phyloP scores from a whole-genome alignment of 495 filamentous ascomycete species.

The Delitschia confertaspora region DNA sequence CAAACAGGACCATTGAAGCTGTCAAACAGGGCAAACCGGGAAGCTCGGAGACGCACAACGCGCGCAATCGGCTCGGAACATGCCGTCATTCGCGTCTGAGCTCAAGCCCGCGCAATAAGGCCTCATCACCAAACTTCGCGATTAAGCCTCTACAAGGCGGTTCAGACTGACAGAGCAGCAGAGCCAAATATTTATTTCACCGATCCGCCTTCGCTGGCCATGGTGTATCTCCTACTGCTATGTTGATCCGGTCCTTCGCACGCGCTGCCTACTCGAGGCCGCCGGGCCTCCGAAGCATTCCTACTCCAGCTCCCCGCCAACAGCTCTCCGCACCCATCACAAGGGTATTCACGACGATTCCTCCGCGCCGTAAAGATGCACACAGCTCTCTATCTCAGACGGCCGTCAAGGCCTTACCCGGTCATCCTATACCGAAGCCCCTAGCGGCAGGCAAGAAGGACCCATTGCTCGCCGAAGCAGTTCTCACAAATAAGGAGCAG shows the following conservation, averaged over 20 bases:
- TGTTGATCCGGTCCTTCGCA: conserved; percentile 14
- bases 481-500: conserved; percentile 66
- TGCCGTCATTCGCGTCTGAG: no score
- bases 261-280: conserved; percentile 9
- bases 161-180: no score
- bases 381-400: conserved; percentile 12
- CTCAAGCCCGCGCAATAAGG: no score
- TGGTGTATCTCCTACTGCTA: conserved; percentile 1
- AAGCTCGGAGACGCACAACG: no score
- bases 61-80: no score
- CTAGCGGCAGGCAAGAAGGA: conserved; percentile 37
- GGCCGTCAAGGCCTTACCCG: conserved; percentile 24
- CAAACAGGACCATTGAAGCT: no score
- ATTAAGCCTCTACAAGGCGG: no score
- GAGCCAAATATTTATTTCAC: no score
- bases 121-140: no score
- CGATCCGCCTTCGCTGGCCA: not conserved
- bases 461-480: conserved; percentile 48
- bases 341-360: conserved; percentile 33
- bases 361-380: conserved; percentile 34
- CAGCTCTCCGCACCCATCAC: not conserved
- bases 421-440: conserved; percentile 27
- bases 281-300: conserved; percentile 4
- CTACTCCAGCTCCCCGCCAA: not conserved
- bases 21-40: no score